These are phyloP conservation scores for Diplosphaera chodatii DNA, from an alignment of 139 green algal species.

Conservation along the genomic window DNA sequence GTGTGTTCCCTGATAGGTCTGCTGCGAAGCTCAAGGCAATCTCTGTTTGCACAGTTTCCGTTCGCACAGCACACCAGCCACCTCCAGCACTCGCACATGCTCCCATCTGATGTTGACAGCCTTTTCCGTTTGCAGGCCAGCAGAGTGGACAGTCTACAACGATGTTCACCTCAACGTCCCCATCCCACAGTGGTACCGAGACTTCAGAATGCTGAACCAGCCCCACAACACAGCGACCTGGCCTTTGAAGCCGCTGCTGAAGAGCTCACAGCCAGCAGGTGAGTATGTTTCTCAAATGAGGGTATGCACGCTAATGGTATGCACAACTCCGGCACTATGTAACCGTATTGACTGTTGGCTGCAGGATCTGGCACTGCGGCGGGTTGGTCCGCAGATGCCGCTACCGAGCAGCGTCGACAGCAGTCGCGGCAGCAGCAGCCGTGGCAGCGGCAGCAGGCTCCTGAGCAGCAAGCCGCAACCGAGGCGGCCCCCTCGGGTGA, in stretches of 20 bases:
- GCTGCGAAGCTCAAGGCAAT: too few relatives aligned
- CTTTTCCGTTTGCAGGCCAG: conserved; percentile 13
- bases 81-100: too few relatives aligned
- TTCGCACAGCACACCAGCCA: too few relatives aligned
- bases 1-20: not conserved
- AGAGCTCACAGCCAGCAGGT: not conserved
- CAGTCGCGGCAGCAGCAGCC: not conserved
- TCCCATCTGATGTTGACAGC: too few relatives aligned
- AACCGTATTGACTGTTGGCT: too few relatives aligned
- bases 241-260: not conserved
- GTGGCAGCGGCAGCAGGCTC: not conserved
- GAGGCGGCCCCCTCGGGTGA: not conserved
- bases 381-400: too few relatives aligned
- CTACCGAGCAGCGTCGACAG: not conserved
- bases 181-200: conserved; percentile 12
- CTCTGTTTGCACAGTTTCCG: too few relatives aligned
- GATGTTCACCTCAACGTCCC: conserved; percentile 16
- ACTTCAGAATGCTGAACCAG: not conserved
- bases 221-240: not conserved
- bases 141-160: conserved; percentile 6
- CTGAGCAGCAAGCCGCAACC: not conserved
- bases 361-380: too few relatives aligned
- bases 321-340: too few relatives aligned
- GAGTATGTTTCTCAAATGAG: too few relatives aligned
- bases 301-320: too few relatives aligned